Base-by-base conservation (phyloP, 306 rosid species). In the Lagenaria siceraria region DNA sequence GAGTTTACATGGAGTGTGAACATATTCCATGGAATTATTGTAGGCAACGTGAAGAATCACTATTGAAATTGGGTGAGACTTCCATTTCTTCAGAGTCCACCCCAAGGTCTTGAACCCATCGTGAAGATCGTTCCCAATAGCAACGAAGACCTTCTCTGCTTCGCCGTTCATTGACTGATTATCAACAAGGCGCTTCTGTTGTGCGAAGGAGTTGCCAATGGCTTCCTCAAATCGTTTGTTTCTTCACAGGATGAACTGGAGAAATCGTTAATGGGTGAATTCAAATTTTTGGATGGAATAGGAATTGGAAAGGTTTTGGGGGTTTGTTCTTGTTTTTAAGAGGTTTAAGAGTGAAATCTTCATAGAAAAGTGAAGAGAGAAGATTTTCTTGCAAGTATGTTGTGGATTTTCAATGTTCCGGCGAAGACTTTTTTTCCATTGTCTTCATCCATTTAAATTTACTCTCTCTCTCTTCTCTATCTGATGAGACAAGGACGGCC, bases 61-160 rank as follows among this genome's bases (percentile, higher is more conserved):
- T 19, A 93, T 54, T 56, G 92, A 93, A 82, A 93, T 85, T 66
- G 90, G 89, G 49, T 78, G 85, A 76, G 85, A 84, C 60, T 80
- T 91, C 98, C 97, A 93, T 69, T 90, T 91, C 73, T 78, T 66
- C 75, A 93, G 84, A 36, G 88, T 83, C 98, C 98, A 93, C 70
- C 73, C 83, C 80, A 93, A 77, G 81, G 93, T 87, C 83, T 86
- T 86, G 14, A 80, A 76, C 38, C 97, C 98, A 80, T 91, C 96
- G 51, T 82, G 91, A 6, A 56, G 48, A 83, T 93, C 93, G 79
- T 85, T 86, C 11, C 96, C 90, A n/a, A 93, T 54, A 38, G 92
- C 97, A 7, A 93, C 98, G 82, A 87, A 84, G 36, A 93, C 77
- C 81, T 86, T 90, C 81, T 82, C 85, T 62, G 35, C 68, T 77